Base-by-base conservation (phyloP, 495 filamentous ascomycete species). In the Amphirosellinia nigrospora region DNA sequence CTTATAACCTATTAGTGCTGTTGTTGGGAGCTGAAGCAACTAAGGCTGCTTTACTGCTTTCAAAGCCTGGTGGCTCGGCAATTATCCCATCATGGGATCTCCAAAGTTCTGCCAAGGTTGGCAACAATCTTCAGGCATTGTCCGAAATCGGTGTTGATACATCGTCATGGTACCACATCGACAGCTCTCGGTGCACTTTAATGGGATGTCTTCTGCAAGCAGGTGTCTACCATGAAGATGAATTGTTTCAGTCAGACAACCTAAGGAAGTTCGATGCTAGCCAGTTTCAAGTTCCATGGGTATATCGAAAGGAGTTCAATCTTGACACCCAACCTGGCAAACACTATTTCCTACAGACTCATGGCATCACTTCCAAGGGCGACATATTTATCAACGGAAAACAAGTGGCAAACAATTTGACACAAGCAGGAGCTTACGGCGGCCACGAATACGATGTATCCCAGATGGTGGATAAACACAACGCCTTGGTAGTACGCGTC, bases 331-430 rank as follows among this genome's bases (percentile, higher is more conserved):
- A 64, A 0, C 39, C 75, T 0, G 68, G 60, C 59, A 46, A 85
- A 32, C 83, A 88, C 71, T 85, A 86, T 70, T 79, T 84, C 19
- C 76, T 91, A 23, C 75, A 82, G 26, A 90, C 87, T 0, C 80
- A 90, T 61, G 89, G 89, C 7, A 87, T 91, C 50, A 87, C 83
- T 0, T 89, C 88, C 6, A 85, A 82, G 39, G 89, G 86, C 11
- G 88, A 90, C 64, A 85, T 91, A 19, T 89, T 79, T 62, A 65
- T 91, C 55, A 91, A 91, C 68, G 89, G 89, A 10, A 76, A 79
- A 30, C 77, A 83, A 66, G 74, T 91, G 8, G 88, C 80, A 10
- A 75, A 77, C 9, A 84, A 78, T 10, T 69, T 79, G 3, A 63
- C 78, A 10, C 89, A 91, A 70, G 80, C 81, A 7, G 89, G 89